Base-by-base conservation (phyloP, 352 stramenopile species). In the Phytophthora sp. region DNA sequence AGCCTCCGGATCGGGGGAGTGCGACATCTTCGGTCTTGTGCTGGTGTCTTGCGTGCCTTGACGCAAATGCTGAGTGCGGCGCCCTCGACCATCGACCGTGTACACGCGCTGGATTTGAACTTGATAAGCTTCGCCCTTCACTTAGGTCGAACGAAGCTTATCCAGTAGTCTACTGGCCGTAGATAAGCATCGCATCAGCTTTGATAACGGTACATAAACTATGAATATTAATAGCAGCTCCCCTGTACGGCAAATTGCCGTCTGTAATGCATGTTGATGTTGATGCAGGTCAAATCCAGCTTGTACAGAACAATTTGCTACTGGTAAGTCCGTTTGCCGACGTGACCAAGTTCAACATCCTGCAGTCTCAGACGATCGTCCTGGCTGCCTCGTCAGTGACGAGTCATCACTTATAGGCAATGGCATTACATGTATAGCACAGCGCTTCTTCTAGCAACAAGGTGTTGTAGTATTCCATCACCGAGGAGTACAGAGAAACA, bases 121-220 rank as follows among this genome's bases (percentile, higher is more conserved):
- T n/a, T n/a, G n/a, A n/a, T n/a, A n/a, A n/a, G n/a, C n/a, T n/a
- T n/a, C n/a, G n/a, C n/a, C n/a, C n/a, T n/a, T n/a, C n/a, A n/a
- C n/a, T n/a, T n/a, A n/a, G n/a, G n/a, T n/a, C n/a, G 60, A 4
- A 20, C 53, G 33, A 63, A 63, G 49, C 30, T 44, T 50, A 47
- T 66, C 58, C 58, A 66, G 58, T 61, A 61, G 58, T 30, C 58
- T 33, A n/a, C 15, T 29, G 15, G 38, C 20, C 12, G 27, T 50
- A 21, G 20, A 7, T 58, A n/a, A n/a, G n/a, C 55, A 55, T 39
- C 58, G 61, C 58, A 38, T 50, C 58, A 46, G 9, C 35, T 49
- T 62, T 66, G 47, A 66, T 66, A 50, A 66, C 58, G 49, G 58
- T 47, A 27, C 38, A 66, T 13, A 66, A n/a, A 66, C 57, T n/a